phyloP scores from a whole-genome alignment of 2,329 filamentous ascomycete species.

The Calonectria leucothoes region DNA sequence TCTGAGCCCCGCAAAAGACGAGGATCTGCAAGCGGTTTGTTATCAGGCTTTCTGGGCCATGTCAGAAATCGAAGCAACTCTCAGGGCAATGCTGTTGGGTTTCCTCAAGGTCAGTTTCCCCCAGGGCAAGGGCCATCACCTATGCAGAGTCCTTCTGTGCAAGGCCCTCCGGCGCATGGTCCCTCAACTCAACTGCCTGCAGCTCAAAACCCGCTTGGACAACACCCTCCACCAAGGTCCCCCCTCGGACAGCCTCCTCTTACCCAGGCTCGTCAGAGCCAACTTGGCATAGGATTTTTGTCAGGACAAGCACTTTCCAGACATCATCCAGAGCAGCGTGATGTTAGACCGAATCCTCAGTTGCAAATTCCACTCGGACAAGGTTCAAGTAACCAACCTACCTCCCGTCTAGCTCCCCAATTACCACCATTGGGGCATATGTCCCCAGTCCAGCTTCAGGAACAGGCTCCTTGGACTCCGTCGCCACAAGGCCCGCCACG shows the following conservation, averaged over 20 bases:
- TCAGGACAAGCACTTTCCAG: not conserved
- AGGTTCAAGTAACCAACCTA: not conserved
- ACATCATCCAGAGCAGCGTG: not conserved
- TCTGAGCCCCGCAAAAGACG: conserved; percentile 41
- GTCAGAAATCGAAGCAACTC: conserved; percentile 33
- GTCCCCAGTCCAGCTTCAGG: conserved; percentile 19
- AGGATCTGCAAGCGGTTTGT: conserved; percentile 44
- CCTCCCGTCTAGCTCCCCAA: conserved; percentile 9
- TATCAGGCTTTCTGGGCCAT: conserved; percentile 45
- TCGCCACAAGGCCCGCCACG: not conserved
- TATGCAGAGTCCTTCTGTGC: not conserved
- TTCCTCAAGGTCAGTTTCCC: conserved; percentile 22
- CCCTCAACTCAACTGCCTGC: conserved; percentile 23
- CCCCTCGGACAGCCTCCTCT: conserved; percentile 6
- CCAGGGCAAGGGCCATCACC: not conserved
- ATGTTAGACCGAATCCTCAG: not conserved
- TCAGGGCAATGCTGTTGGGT: not conserved
- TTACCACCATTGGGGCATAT: conserved; percentile 11
- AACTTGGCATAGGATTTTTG: not conserved
- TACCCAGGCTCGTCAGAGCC: not conserved
- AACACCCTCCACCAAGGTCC: conserved; percentile 10
- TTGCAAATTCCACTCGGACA: not conserved
- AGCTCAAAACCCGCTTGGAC: conserved; percentile 23
- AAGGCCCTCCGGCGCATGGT: conserved; percentile 10
- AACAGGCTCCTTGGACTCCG: conserved; percentile 13